Base-by-base conservation (phyloP, 2,329 filamentous ascomycete genomes). In the Ophiostoma ips region DNA sequence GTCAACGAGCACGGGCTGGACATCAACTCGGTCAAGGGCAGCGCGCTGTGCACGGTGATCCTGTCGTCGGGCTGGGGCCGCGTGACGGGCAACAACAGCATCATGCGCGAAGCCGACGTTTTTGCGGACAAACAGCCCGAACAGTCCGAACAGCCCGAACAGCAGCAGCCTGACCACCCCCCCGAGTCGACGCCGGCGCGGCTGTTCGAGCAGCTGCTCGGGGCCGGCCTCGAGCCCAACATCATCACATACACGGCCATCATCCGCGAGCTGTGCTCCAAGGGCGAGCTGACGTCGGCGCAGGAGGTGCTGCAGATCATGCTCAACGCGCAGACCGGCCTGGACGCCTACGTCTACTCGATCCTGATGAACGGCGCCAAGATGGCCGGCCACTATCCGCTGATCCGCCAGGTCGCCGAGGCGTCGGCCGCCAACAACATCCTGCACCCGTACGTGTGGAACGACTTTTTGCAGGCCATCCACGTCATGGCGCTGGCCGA, bases 341-440 rank as follows among this genome's bases (percentile, higher is more conserved):
- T 85, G 0, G 80, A 94, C 61, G 65, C 66, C 0, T 74, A 78
- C 55, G 82, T 86, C 0, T 86, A 81, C 60, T 71, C 79, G 1
- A 79, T 79, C 28, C 68, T 95, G 33, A 72, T 94, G 38, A 76
- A 81, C 52, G 82, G 83, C 31, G 83, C 84, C 48, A 86, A 87
- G 56, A 60, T 62, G 4, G 69, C 69, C 18, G 63, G 70, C 21
- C 72, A 85, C 53, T 67, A 71, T 5, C 62, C 68, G 3, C 71
- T 71, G 24, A 68, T 87, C 28, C 67, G 71, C 40, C 66, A 68
- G 31, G 70, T 83, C 41, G 69, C 82, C 47, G 62, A 71, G 5
- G 68, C 75, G 40, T 72, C 79, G 5, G 68, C 72, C 41, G 55
- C 66, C 31, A 64, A 69, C 5, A 62, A 69, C 11, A 64, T 76